Evolutionary conservation across 371 early-diverging fungal genomes (phyloP).

Genomic region (Mucor racemosus): DNA sequence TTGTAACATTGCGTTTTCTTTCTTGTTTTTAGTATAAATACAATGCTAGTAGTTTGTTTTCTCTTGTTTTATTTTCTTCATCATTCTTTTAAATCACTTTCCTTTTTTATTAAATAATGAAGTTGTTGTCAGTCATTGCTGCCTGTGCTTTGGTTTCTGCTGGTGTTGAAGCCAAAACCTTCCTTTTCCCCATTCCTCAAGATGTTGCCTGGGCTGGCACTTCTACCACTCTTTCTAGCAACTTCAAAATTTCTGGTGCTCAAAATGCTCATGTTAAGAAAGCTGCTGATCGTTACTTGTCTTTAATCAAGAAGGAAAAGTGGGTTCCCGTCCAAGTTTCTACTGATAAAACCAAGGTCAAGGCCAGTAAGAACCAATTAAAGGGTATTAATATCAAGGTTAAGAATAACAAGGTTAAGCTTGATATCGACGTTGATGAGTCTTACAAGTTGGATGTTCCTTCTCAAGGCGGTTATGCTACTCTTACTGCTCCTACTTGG

Average conservation of each 20-base stretch:
- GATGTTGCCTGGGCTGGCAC: slow-evolving; percentile 41
- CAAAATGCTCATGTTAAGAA: slow-evolving; percentile 16
- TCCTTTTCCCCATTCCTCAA: slow-evolving; percentile 50
- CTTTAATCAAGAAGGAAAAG: slow-evolving; percentile 42
- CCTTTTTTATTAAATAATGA: slow-evolving; percentile 15
- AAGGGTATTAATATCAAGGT: slow-evolving; percentile 56
- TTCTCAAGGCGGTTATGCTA: slow-evolving; percentile 47
- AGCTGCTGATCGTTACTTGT: slow-evolving; percentile 44
- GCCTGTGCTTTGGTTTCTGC: slow-evolving; percentile 31
- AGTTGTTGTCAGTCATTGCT: slow-evolving; percentile 32
- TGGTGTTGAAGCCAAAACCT: slow-evolving; percentile 36
- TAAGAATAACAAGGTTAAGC: slow-evolving; percentile 34
- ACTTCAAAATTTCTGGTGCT: slow-evolving; percentile 32
- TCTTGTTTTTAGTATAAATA: too few species aligned
- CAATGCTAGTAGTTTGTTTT: too few species aligned
- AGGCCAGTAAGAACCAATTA: slow-evolving; percentile 97
- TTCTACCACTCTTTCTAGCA: slow-evolving; percentile 19
- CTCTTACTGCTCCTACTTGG: slow-evolving; percentile 68
- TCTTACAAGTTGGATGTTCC: slow-evolving; percentile 68
- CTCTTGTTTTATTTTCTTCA: not conserved
- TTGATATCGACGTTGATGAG: slow-evolving; percentile 63
- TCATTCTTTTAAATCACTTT: not conserved
- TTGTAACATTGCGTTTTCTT: not conserved
- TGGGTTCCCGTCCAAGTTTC: slow-evolving; percentile 47
- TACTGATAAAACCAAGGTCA: slow-evolving; percentile 49